Evolutionary conservation across 768 basidiomycete genomes (phyloP), one percentile per base, ranked within the genome.

Genomic region (Trametes maxima): DNA sequence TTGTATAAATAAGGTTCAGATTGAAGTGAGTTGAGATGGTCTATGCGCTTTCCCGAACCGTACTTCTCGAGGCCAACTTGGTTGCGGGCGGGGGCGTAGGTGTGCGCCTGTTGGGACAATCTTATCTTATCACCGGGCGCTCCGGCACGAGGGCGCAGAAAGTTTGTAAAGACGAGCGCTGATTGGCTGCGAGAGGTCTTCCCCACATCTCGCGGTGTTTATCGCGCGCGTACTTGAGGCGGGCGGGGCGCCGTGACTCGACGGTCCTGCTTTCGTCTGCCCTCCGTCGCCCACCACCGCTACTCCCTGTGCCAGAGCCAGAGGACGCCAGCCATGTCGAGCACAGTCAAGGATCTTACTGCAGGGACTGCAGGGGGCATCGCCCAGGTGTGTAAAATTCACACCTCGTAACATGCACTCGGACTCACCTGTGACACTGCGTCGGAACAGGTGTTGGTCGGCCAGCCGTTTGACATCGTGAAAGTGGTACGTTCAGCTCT

Each of bases 401-500:
- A 6, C 24, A 56, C 37, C 40, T 24, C 59, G 28, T 12, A 36
- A 7, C 24, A 57, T 51, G 66, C 64, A 60, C 63, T 46, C 46
- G 22, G 39, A 51, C 49, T 62, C 22, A 62, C 54, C 43, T 17
- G 12, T n/a, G 42, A 36, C 49, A 22, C 42, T 52, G 42, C 49
- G 57, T 28, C 40, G 19, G 50, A 12, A 19, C 62, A 92, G 90
- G 90, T 94, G 61, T 80, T 94, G 47, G 92, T 94, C 48, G 94
- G 93, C 49, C 92, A 96, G 74, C 95, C 95, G 13, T 98, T 98
- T 75, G 95, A 98, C 75, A 95, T 96, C 65, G 92, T 95, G 77
- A 97, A 97, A 88, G 92, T 95, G 77, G 92, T 94, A 71, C 72
- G 90, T 57, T 50, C 1, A 19, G 36, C 14, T 37, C 33, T 36